Evolutionary conservation across 2,329 filamentous ascomycete genomes (phyloP), one percentile per base, ranked within the genome.

Genomic region (Sclerotinia minor): DNA sequence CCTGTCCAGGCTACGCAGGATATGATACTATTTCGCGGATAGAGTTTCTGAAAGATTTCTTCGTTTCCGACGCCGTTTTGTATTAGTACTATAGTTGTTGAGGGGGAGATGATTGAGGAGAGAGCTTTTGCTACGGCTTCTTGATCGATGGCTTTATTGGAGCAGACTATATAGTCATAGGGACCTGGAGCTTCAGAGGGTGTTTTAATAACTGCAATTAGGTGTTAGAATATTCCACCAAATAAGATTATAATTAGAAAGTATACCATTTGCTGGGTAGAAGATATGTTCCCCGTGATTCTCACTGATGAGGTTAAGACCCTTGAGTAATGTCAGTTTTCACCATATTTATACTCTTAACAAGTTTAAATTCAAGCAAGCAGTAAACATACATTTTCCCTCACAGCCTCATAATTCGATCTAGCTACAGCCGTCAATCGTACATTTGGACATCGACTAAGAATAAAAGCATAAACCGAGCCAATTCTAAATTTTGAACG

Each of bases 21-120:
- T 8, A 88, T 74, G 32, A 89, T 80, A 0, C 84, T 82, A 29
- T 81, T 82, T 0, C 73, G 66, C 0, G 84, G 84, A 70, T 85
- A 88, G 0, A 76, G 75, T 0, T 73, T 70, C 0, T 76, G 73
- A 65, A 86, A 87, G 15, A 84, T 81, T 9, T 83, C 80, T 73
- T 89, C 86, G 66, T 88, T 87, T 0, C 80, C 82, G 26, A 88
- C 82, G 0, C 86, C 86, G 69, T 88, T 88, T 70, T 89, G 86
- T 21, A 87, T 81, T 1, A 89, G 81, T 7, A 85, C 83, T 49
- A 88, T 83, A 0, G 81, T 80, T 0, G 85, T 87, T 67, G 47
- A 78, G 15, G 71, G 73, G 13, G 80, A 78, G 0, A 84, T 75
- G 71, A 76, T 69, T 69, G 78, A 71, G 5, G 71, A 70, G 47